A percentile compares a stretch with the other conserved stretches of the same genome.
Evolutionary conservation across 805 yeast genomes (phyloP).

Genomic region (Starmerella geochares): DNA sequence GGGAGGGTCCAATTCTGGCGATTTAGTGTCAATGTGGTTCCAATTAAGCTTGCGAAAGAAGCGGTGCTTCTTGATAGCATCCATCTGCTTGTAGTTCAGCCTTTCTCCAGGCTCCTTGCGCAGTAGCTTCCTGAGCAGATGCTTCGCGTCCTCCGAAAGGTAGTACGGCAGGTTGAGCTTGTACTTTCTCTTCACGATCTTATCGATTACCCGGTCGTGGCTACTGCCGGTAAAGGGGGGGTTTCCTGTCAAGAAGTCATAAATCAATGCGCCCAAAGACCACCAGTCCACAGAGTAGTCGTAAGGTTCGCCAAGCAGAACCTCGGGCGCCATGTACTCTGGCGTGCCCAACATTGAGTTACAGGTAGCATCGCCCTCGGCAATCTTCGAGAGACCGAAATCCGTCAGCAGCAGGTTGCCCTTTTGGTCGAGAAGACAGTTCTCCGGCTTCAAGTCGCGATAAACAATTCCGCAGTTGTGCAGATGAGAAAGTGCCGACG

Average conservation of each 20-base stretch:
- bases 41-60: conserved; percentile 72
- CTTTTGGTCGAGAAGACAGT: conserved; percentile 62
- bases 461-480: conserved; percentile 76
- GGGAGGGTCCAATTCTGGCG: conserved; percentile 52
- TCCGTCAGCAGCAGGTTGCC: conserved; percentile 81
- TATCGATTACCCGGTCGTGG: conserved; percentile 63
- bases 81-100: conserved; percentile 47
- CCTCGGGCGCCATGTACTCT: conserved; percentile 85
- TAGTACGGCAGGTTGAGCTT: conserved; percentile 53
- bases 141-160: conserved; percentile 70
- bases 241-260: conserved; percentile 69
- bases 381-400: conserved; percentile 57
- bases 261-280: conserved; percentile 76
- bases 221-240: conserved; percentile 86
- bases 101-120: conserved; percentile 63
- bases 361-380: conserved; percentile 37
- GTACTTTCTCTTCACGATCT: conserved; percentile 54
- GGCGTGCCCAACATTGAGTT: conserved; percentile 64
- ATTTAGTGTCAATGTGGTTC: conserved; percentile 45
- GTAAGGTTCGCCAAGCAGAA: conserved; percentile 64
- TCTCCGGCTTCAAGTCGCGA: conserved; percentile 83
- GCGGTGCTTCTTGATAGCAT: conserved; percentile 48
- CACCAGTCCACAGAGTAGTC: conserved; percentile 83
- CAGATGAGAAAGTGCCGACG: conserved; percentile 63
- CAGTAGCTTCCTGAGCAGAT: conserved; percentile 52